phyloP scores from a whole-genome alignment of 1,284 basidiomycete genomes.

The Sporisorium reilianum region DNA sequence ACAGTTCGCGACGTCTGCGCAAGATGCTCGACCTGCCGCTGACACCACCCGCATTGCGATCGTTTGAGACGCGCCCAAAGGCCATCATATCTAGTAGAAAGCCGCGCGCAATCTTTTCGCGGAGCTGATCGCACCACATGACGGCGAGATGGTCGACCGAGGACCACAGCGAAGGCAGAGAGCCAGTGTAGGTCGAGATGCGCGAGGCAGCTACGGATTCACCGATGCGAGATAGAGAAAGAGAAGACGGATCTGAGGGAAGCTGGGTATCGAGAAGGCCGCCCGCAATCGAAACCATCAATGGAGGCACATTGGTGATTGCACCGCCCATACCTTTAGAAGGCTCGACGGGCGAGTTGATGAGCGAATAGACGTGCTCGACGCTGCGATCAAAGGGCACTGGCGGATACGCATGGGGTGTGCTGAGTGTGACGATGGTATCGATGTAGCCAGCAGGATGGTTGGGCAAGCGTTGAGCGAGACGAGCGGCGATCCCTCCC shows the following conservation, averaged over 20 bases:
- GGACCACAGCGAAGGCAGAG: slow-evolving; percentile 89
- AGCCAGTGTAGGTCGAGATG: slow-evolving; percentile 77
- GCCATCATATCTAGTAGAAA: slow-evolving; percentile 53
- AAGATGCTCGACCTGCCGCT: slow-evolving; percentile 21
- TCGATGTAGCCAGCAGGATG: slow-evolving; percentile 73
- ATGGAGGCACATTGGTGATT: slow-evolving; percentile 68
- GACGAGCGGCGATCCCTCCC: slow-evolving; percentile 91
- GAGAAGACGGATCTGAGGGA: slow-evolving; percentile 86
- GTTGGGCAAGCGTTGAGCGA: slow-evolving; percentile 76
- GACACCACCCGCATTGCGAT: slow-evolving; percentile 27
- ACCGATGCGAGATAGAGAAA: slow-evolving; percentile 71
- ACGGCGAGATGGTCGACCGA: slow-evolving; percentile 95
- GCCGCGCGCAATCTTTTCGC: slow-evolving; percentile 80
- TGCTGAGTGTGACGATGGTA: slow-evolving; percentile 91
- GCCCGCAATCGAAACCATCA: slow-evolving; percentile 88
- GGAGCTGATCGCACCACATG: slow-evolving; percentile 98
- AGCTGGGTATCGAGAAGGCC: slow-evolving; percentile 93
- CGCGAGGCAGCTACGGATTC: slow-evolving; percentile 68
- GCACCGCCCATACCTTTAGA: background rate
- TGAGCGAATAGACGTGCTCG: slow-evolving; percentile 77
- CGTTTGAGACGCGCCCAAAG: slow-evolving; percentile 41
- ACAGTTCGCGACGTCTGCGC: slow-evolving; percentile 52
- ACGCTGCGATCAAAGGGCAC: slow-evolving; percentile 86
- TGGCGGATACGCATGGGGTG: slow-evolving; percentile 89
- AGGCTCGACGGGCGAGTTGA: slow-evolving; percentile 57